Evolutionary conservation across 768 basidiomycete genomes (phyloP), one percentile per base, ranked within the genome.

Genomic region (Agaricus blazei): DNA sequence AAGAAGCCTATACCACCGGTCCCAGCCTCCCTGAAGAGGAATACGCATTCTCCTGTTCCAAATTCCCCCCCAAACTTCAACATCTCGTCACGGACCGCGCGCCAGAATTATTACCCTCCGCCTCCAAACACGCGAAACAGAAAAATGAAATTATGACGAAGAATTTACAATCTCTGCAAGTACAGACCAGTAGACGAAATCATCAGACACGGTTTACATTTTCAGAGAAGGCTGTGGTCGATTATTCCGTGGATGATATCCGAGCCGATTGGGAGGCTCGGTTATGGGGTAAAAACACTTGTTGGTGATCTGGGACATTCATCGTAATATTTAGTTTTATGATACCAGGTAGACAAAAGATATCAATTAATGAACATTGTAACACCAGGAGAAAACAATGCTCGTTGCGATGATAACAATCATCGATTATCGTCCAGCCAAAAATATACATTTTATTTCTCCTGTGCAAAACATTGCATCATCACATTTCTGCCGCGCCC

Each of bases 141-240:
- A 68, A 69, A 51, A 71, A 73, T 27, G 34, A 65, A 37, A 44
- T 59, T 3, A 70, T 73, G 70, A 61, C 70, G 60, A 34, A 60
- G 19, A 62, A 60, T 15, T 52, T 74, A 9, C 58, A 61, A n/a
- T 51, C 44, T 12, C 48, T 66, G 24, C 2, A 42, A 34, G 54
- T 56, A 12, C 38, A 19, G 23, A 5, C 26, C 3, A 1, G n/a
- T 4, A 31, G 9, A 19, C 38, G 48, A 47, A 28, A 31, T 29
- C 52, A 54, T 41, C 54, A 40, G 29, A 48, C 46, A n/a, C 24
- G 29, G 5, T 48, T 55, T 34, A 42, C 28, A 6, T 36, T 55
- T n/a, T 41, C 48, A 26, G 19, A 46, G 47, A 48, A 40, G 12
- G 48, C 28, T 24, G 23, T n/a, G 23, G 29, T 11, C 24, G 47